phyloP scores from a whole-genome alignment of 306 rosid genomes.

The Corylus avellana region DNA sequence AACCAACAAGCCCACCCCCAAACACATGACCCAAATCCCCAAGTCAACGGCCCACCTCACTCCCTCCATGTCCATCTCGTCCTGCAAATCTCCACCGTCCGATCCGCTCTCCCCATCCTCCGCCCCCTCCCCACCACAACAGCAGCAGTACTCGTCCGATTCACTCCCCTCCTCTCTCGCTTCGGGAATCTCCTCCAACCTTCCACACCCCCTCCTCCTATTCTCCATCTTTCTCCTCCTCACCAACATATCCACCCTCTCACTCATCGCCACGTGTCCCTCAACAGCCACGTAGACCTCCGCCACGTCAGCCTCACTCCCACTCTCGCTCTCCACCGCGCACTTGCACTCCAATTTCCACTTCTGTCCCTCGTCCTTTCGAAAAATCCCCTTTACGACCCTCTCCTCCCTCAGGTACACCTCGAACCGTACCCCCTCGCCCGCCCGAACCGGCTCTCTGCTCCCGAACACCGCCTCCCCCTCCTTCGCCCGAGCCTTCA shows the following conservation, averaged over 20 bases:
- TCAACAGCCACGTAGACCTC: constrained; percentile 50
- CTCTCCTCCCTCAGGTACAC: constrained; percentile 42
- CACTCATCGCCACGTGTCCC: constrained; percentile 39
- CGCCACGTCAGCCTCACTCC: constrained; percentile 17
- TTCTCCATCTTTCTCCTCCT: constrained; percentile 21
- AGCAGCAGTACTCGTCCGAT: constrained; percentile 28
- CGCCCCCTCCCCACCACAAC: not conserved
- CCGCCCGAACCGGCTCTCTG: constrained; percentile 39
- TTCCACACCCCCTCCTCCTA: constrained; percentile 21
- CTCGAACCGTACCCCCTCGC: constrained; percentile 44
- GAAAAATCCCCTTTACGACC: constrained; percentile 44
- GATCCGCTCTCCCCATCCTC: not conserved
- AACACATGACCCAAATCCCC: constrained; percentile 60
- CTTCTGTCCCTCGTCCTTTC: constrained; percentile 32
- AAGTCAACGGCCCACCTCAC: constrained; percentile 50
- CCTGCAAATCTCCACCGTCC: constrained; percentile 23
- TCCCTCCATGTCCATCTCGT: constrained; percentile 33
- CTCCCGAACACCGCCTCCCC: constrained; percentile 36
- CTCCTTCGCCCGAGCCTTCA: constrained; percentile 4
- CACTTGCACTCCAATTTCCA: constrained; percentile 50
- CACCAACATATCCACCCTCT: constrained; percentile 35
- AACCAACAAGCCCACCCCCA: constrained; percentile 55
- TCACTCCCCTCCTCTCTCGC: constrained; percentile 28
- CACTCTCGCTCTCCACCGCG: constrained; percentile 28
- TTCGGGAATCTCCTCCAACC: constrained; percentile 54